Evolutionary conservation across 345 rosid genomes (phyloP).

Genomic region (Jatropha curcas): DNA sequence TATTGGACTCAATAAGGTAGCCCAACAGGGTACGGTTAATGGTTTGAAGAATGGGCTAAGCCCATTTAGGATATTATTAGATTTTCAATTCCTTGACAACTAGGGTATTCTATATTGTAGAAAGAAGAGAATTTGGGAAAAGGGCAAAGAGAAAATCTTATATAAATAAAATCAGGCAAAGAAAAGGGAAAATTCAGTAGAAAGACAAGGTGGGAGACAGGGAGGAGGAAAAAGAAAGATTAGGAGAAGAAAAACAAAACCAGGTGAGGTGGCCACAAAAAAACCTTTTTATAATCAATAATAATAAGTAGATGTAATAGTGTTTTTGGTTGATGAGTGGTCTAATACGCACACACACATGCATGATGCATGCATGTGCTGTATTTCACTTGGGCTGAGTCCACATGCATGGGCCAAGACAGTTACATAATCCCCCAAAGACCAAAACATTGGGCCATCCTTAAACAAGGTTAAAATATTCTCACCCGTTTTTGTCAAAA

Average conservation of each 20-base stretch:
- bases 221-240: background rate
- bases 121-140: no score
- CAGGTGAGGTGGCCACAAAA: background rate
- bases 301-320: no score
- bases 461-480: background rate
- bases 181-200: background rate
- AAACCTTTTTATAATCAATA: background rate
- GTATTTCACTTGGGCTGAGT: slow-evolving; percentile 6
- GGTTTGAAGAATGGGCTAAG: background rate
- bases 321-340: background rate
- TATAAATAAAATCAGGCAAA: no score
- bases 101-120: no score
- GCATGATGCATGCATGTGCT: background rate
- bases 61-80: background rate
- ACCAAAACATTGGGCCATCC: background rate
- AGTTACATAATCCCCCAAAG: background rate
- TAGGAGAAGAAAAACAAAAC: background rate
- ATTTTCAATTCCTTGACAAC: no score
- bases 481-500: background rate
- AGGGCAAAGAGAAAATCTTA: no score
- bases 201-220: background rate
- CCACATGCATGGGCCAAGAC: slow-evolving; percentile 5
- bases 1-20: background rate
- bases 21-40: background rate
- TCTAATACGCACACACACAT: background rate